Conservation (phyloP, 352 stramenopile species). For the Phytophthora pseudosyringae region DNA sequence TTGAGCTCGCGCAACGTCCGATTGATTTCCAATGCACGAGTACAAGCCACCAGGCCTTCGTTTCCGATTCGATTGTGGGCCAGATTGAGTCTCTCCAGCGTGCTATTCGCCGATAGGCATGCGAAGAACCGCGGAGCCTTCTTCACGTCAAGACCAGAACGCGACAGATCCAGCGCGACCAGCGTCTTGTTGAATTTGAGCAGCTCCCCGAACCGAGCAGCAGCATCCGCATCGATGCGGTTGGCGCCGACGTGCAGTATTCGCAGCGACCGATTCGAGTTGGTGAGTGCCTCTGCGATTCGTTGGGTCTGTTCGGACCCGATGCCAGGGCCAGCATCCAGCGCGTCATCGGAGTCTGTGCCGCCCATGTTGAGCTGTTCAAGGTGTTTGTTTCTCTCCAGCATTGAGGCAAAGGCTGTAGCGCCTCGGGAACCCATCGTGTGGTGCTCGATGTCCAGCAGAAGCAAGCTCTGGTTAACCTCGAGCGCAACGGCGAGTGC, state of each 20-base stretch:
- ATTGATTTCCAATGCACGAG: conserved; percentile 64
- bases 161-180: conserved; percentile 66
- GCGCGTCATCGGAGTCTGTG: conserved; percentile 57
- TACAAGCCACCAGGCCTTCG: conserved; percentile 71
- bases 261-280: conserved; percentile 59
- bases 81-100: conserved; percentile 55
- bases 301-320: conserved; percentile 49
- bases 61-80: conserved; percentile 78
- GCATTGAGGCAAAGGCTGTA: conserved; percentile 67
- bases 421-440: conserved; percentile 66
- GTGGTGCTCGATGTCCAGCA: conserved; percentile 82
- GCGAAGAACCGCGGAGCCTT: conserved; percentile 69
- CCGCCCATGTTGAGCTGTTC: conserved; percentile 71
- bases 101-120: conserved; percentile 66
- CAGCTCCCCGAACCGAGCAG: conserved; percentile 56
- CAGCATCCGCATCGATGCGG: conserved; percentile 61
- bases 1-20: conserved; percentile 69
- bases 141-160: conserved; percentile 62
- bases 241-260: conserved; percentile 68
- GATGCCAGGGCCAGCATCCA: conserved; percentile 53
- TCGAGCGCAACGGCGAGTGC: conserved; percentile 60
- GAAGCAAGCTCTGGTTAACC: conserved; percentile 59
- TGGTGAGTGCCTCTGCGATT: conserved; percentile 50
- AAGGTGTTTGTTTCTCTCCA: conserved; percentile 57
- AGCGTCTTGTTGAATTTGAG: conserved; percentile 62